Base-by-base conservation (phyloP, 129 eudicot species). In the Gnaphalium uliginosum region DNA sequence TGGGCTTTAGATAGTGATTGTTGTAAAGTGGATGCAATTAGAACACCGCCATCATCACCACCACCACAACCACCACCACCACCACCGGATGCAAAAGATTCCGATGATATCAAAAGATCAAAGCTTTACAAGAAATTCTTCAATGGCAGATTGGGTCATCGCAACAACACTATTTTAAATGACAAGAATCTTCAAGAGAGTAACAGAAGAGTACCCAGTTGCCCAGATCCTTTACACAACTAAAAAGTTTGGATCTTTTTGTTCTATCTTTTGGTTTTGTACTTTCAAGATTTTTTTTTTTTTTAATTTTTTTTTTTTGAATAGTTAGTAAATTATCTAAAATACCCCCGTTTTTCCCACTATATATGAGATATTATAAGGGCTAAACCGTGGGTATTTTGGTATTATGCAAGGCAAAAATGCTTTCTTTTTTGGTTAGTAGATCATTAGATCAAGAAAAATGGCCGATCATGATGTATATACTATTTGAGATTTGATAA, bases 141-240 rank as follows among this genome's bases (percentile, higher is more conserved):
- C 74, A 78, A 61, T 14, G 81, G 78, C 72, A 81, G 83, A 78
- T 66, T 46, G 2, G 53, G 53, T 33, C 75, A 62, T 77, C 68
- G 82, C 69, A 77, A 74, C 82, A 75, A 41, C 39, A 75, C 21
- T 37, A 27, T 41, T 24, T 11, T 39, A 26, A 58, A 29, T 9
- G 82, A 62, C 13, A 64, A 76, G 37, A 66, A 76, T 15, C 67
- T 81, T 58, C 72, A 70, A 80, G 93, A 87, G 46, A 74, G 41
- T 71, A 93, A 93, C 54, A 83, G 98, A 85, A 88, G 64, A 67
- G 84, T 93, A 35, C 94, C 98, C 68, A 93, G 96, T 69, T 93
- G 98, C 85, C 98, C 98, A 83, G 98, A 93, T 90, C 90, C 95
- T 84, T 91, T 93, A 54, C 98, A 93, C 85, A 93, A 93, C 86